phyloP scores from a whole-genome alignment of 129 eudicot genomes.

The carrot (Daucus carota) region DH1_v3.0 NC_030385.2:39136501-39137000 shows the following conservation, averaged over 20 bases:
- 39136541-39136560: not conserved
- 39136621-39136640: too few relatives aligned
- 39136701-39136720: not conserved
- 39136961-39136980: not conserved
- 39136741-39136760: not conserved
- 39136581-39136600: conserved; percentile 6
- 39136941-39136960: not conserved
- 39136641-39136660: not conserved
- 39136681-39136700: not conserved
- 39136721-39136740: not conserved
- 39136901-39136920: not conserved
- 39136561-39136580: not conserved
- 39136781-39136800: not conserved
- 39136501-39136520: not conserved
- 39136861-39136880: not conserved
- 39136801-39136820: not conserved
- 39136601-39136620: not conserved
- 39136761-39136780: conserved; percentile 1
- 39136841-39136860: not conserved
- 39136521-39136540: not conserved
- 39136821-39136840: not conserved
- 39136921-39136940: not conserved
- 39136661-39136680: not conserved
- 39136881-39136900: not conserved
- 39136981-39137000: not conserved